These are phyloP conservation scores for Naganishia vishniacii DNA, from an alignment of 768 basidiomycete genomes.

Conservation along the genomic window DNA sequence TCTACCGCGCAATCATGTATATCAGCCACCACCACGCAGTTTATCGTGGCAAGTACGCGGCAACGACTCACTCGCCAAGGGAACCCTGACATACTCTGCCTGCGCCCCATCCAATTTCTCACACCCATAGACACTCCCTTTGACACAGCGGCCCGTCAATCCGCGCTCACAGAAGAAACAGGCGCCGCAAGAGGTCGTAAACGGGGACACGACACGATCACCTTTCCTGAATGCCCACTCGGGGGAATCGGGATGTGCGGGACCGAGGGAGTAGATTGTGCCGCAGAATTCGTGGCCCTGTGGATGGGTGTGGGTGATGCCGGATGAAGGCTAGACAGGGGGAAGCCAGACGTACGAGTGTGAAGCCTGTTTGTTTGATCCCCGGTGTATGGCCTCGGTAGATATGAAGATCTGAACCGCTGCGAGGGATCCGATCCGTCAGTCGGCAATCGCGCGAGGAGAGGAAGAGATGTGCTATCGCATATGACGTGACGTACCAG, in stretches of 20 bases:
- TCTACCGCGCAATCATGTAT: not conserved
- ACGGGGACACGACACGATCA: slow-evolving; percentile 28
- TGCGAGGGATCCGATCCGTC: too few relatives aligned
- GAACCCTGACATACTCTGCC: slow-evolving; percentile 29
- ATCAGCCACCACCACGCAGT: too few relatives aligned
- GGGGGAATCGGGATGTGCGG: not conserved
- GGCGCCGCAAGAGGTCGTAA: slow-evolving; percentile 26
- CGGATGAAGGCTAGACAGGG: not conserved
- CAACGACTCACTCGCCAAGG: slow-evolving; percentile 24
- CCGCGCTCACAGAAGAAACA: slow-evolving; percentile 24
- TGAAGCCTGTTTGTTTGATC: slow-evolving; percentile 21
- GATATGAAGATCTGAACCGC: slow-evolving; percentile 22
- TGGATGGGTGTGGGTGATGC: not conserved
- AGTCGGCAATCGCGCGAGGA: too few relatives aligned
- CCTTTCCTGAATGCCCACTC: not conserved
- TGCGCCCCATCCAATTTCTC: slow-evolving; percentile 27
- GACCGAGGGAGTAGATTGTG: slow-evolving; percentile 19
- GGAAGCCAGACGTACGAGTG: slow-evolving; percentile 16
- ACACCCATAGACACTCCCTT: slow-evolving; percentile 26
- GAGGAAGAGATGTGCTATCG: too few relatives aligned
- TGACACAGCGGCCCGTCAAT: slow-evolving; percentile 23
- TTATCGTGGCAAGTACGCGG: too few relatives aligned
- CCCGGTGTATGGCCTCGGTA: not conserved
- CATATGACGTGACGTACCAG: slow-evolving; percentile 22
- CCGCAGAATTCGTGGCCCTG: slow-evolving; percentile 31